These are phyloP conservation scores for Centaurea solstitialis DNA, from an alignment of 129 eudicot species.

Conservation along the genomic window DNA sequence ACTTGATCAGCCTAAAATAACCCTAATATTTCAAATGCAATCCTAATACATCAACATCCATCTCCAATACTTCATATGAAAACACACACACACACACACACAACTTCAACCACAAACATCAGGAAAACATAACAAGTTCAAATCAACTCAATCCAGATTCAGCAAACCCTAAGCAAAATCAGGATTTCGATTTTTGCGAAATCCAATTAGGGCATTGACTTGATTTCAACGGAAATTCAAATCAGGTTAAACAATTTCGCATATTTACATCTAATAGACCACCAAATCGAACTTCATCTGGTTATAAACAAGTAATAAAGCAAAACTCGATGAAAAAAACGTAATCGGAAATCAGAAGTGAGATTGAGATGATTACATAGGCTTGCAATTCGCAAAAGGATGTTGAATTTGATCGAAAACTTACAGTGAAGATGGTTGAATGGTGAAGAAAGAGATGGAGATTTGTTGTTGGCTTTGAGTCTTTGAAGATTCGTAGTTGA, in stretches of 20 bases:
- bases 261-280: background rate
- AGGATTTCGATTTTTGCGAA: background rate
- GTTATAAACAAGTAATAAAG: background rate
- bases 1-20: background rate
- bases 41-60: background rate
- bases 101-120: background rate
- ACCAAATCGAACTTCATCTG: slow-evolving; percentile 1
- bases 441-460: slow-evolving; percentile 5
- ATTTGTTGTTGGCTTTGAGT: slow-evolving; percentile 2
- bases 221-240: background rate
- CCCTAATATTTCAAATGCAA: background rate
- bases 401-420: background rate
- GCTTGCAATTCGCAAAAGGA: background rate
- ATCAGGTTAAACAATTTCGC: background rate
- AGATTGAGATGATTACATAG: slow-evolving; percentile 3
- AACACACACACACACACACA: too few species aligned
- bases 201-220: slow-evolving; percentile 14
- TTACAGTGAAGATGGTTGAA: slow-evolving; percentile 21
- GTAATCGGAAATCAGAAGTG: slow-evolving; percentile 7
- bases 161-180: background rate
- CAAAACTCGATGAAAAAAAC: background rate
- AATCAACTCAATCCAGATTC: background rate
- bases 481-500: slow-evolving; percentile 31
- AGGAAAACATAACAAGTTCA: background rate
- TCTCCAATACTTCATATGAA: background rate